phyloP scores from a whole-genome alignment of 2,329 filamentous ascomycete genomes.

The Nemania diffusa region DNA sequence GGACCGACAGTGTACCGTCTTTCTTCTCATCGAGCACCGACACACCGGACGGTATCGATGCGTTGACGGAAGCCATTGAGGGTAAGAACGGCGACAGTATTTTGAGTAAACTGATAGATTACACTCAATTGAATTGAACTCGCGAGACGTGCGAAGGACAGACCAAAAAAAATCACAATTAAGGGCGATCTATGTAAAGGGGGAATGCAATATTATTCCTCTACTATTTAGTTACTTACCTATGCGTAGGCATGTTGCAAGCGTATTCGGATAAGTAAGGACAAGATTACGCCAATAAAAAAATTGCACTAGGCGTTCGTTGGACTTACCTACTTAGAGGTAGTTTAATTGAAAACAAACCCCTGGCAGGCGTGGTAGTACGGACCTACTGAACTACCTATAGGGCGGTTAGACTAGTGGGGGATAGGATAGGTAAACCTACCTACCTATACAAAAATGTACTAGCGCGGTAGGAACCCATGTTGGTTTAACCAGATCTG shows the following conservation, averaged over 20 bases:
- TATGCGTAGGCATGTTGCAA: neutral
- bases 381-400: neutral
- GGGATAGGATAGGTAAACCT: neutral
- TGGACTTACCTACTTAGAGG: no score
- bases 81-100: neutral
- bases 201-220: neutral
- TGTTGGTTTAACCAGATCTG: slow-evolving; percentile 15
- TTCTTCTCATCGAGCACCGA: slow-evolving; percentile 42
- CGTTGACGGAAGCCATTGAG: slow-evolving; percentile 29
- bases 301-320: slow-evolving; percentile 10
- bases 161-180: neutral
- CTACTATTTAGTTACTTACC: neutral
- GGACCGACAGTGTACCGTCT: slow-evolving; percentile 57
- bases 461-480: slow-evolving; percentile 2
- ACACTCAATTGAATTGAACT: neutral
- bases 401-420: neutral
- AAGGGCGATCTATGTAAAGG: neutral
- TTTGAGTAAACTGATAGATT: neutral
- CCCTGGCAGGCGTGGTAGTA: neutral
- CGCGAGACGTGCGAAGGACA: neutral
- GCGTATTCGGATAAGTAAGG: slow-evolving; percentile 31
- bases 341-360: neutral
- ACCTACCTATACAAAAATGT: neutral
- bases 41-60: slow-evolving; percentile 24
- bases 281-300: slow-evolving; percentile 19